These are phyloP conservation scores for Lathyrus tuberosus DNA, from an alignment of 306 rosid species.

Conservation along the genomic window DNA sequence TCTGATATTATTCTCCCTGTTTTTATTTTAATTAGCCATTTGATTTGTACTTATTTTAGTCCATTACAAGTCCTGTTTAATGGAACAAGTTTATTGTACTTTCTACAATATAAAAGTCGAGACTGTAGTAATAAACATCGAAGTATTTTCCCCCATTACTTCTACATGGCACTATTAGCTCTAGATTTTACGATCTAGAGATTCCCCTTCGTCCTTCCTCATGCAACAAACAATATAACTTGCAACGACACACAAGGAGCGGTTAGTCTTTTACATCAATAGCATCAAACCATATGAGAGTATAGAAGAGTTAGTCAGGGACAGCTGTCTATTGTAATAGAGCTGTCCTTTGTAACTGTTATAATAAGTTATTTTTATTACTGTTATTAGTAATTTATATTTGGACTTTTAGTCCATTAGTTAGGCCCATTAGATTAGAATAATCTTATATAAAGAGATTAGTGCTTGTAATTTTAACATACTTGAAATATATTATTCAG, in stretches of 20 bases:
- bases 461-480: too few relatives aligned
- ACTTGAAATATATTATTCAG: too few relatives aligned
- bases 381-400: too few relatives aligned
- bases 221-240: neutral
- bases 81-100: neutral
- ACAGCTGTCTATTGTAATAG: too few relatives aligned
- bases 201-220: neutral
- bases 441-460: too few relatives aligned
- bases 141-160: neutral
- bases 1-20: neutral
- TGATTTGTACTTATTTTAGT: neutral
- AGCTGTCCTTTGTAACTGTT: too few relatives aligned
- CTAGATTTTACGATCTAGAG: neutral
- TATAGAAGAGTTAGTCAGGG: neutral
- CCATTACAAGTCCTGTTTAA: neutral
- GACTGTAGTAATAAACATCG: neutral
- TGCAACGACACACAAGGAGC: neutral
- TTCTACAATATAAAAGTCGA: neutral
- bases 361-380: too few relatives aligned
- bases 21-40: neutral
- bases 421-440: too few relatives aligned
- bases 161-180: neutral
- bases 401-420: too few relatives aligned
- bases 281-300: neutral
- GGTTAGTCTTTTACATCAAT: too few relatives aligned